phyloP scores from a whole-genome alignment of 1,139 yeast species.

The Suhomyces bribrorum region DNA sequence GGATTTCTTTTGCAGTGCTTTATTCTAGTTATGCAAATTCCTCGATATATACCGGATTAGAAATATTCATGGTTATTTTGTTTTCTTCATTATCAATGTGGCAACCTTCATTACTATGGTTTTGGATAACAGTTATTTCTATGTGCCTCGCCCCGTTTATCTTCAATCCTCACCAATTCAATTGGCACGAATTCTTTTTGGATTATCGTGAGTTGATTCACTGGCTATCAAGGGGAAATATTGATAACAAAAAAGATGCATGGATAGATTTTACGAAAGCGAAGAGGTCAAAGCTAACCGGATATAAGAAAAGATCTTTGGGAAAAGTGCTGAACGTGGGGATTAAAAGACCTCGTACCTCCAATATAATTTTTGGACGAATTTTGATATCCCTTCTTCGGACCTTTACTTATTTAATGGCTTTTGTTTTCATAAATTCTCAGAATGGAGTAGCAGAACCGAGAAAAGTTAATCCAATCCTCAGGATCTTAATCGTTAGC shows the following conservation, averaged over 20 bases:
- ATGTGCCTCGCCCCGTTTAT: slow-evolving; percentile 76
- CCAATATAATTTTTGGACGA: slow-evolving; percentile 55
- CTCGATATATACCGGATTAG: slow-evolving; percentile 67
- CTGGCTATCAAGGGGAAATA: slow-evolving; percentile 73
- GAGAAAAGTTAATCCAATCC: slow-evolving; percentile 51
- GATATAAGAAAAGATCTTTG: slow-evolving; percentile 51
- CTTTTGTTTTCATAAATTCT: slow-evolving; percentile 69
- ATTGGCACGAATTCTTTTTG: slow-evolving; percentile 63
- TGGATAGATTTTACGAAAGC: slow-evolving; percentile 49
- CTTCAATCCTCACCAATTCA: slow-evolving; percentile 86
- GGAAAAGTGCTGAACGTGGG: slow-evolving; percentile 11
- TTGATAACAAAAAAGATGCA: slow-evolving; percentile 47
- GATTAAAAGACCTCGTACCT: slow-evolving; percentile 44
- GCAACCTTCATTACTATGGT: slow-evolving; percentile 80
- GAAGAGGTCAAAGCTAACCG: slow-evolving; percentile 64
- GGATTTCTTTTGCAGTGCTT: slow-evolving; percentile 59
- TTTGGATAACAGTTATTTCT: slow-evolving; percentile 74
- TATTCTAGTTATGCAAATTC: slow-evolving; percentile 65
- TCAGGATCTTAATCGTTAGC: slow-evolving; percentile 53
- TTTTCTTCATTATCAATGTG: slow-evolving; percentile 71
- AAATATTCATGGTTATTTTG: slow-evolving; percentile 55
- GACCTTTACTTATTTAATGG: slow-evolving; percentile 47
- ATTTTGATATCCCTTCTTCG: slow-evolving; percentile 50
- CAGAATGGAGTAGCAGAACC: slow-evolving; percentile 61
- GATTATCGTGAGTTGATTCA: slow-evolving; percentile 67